Base-by-base conservation (phyloP, 108 stramenopile genomes). In the Cyclostephanos invisitatus region DNA sequence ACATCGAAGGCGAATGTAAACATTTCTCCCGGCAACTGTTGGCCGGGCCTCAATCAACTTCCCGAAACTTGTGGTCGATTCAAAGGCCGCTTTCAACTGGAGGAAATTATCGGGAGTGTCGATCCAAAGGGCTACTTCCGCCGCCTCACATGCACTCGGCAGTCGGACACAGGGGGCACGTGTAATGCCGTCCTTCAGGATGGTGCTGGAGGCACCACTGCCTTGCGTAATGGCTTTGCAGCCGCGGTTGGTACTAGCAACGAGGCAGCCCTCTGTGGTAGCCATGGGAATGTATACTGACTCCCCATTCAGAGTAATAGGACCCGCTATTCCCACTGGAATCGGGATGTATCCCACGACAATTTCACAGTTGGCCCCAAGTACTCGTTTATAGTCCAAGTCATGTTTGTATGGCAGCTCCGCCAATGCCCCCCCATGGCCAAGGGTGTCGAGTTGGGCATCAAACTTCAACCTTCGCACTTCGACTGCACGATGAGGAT, bases 361-460 rank as follows among this genome's bases (percentile, higher is more conserved):
- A 70, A 97, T 97, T 82, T 99, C 98, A 82, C 98, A 99, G 78
- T 99, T 99, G 27, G 97, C 95, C 18, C 97, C 97, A 55, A 93
- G 83, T 28, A 99, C 92, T 27, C 90, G 85, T 57, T 81, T 71
- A 76, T 99, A 99, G 71, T 97, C 96, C 69, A 95, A 74, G 32
- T 85, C 86, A 7, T 90, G 85, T 55, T 82, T 67, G 54, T 71
- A 74, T 18, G 96, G 95, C 21, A 96, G 74, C 40, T 91, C 69
- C 9, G 84, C 80, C 61, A 92, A 77, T 10, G 83, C 75, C 24
- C 70, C 72, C 27, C 67, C 68, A 7, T 61, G 66, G 46, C 86
- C 86, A 15, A 93, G 64, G 29, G 86, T 68, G 32, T 71, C 61
- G 11, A 97, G 70, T 47, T 90, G 90, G 32, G 60, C 40, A 55